phyloP scores from a whole-genome alignment of 2,329 filamentous ascomycete species.

The Colletotrichum navitas region DNA sequence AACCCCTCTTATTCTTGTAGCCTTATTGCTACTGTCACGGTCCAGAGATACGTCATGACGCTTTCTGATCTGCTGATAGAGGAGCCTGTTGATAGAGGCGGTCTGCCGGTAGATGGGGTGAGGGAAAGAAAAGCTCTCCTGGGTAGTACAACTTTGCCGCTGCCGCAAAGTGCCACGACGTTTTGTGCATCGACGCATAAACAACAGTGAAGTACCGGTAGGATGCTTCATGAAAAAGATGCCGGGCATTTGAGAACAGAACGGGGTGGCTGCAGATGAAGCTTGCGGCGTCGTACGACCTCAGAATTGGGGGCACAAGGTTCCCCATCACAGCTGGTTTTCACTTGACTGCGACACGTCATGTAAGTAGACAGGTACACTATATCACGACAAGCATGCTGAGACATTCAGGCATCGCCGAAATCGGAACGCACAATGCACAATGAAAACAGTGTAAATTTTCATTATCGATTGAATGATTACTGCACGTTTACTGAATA shows the following conservation, averaged over 20 bases:
- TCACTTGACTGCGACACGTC: neutral
- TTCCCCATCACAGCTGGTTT: neutral
- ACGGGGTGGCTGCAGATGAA: too few relatives aligned
- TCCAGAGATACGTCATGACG: neutral
- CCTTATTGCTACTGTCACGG: neutral
- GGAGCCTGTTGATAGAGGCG: too few relatives aligned
- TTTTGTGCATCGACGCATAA: neutral
- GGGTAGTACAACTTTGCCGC: neutral
- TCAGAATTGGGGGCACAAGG: neutral
- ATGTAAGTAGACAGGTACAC: too few relatives aligned
- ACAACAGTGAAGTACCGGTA: neutral
- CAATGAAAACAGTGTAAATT: neutral
- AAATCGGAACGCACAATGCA: neutral
- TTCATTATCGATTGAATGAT: constrained; percentile 37
- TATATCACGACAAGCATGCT: neutral
- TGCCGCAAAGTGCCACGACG: neutral
- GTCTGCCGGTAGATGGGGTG: too few relatives aligned
- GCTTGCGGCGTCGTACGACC: neutral
- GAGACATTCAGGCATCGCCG: neutral
- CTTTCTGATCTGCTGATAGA: neutral
- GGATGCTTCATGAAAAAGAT: neutral
- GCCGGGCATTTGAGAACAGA: neutral
- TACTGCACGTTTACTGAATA: constrained; percentile 36
- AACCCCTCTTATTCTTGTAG: neutral
- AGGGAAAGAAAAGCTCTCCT: neutral